These are phyloP conservation scores for Bruguiera hainesii DNA, from an alignment of 441 rosid species.

Conservation along the genomic window DNA sequence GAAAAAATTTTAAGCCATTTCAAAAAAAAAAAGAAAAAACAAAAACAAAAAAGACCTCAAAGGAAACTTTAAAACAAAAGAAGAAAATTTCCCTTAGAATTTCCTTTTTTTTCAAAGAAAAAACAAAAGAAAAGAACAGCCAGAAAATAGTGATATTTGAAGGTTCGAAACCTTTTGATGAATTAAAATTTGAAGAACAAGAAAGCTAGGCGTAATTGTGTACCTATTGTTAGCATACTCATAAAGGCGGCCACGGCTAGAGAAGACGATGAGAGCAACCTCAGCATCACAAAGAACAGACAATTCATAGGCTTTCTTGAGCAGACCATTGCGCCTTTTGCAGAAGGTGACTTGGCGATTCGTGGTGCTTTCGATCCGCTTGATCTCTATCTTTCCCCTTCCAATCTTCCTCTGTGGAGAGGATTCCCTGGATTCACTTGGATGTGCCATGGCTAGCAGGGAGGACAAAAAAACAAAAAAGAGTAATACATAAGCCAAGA, in stretches of 20 bases:
- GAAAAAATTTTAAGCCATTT: no score
- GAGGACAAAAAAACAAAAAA: no score
- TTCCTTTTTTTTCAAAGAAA: no score
- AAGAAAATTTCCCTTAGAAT: no score
- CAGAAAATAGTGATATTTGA: no score
- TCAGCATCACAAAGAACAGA: constrained; percentile 97
- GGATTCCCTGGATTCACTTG: constrained; percentile 42
- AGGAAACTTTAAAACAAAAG: no score
- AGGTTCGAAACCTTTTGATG: no score
- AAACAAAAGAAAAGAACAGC: no score
- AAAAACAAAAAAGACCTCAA: no score
- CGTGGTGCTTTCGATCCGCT: constrained; percentile 98
- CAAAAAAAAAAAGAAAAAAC: no score
- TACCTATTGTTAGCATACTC: constrained; percentile 96
- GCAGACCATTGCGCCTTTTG: constrained; percentile 90
- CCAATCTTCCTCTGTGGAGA: constrained; percentile 76
- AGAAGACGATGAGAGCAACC: constrained; percentile 88
- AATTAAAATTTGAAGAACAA: background rate
- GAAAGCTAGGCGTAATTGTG: background rate
- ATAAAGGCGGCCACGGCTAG: constrained; percentile 96
- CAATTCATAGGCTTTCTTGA: constrained; percentile 91
- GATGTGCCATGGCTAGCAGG: constrained; percentile 45
- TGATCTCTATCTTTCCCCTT: constrained; percentile 98
- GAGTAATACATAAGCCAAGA: no score
- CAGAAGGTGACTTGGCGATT: constrained; percentile 98